These are phyloP conservation scores for Tetrahymena malaccensis DNA, from an alignment of 73 alveolate species.

Conservation along the genomic window DNA sequence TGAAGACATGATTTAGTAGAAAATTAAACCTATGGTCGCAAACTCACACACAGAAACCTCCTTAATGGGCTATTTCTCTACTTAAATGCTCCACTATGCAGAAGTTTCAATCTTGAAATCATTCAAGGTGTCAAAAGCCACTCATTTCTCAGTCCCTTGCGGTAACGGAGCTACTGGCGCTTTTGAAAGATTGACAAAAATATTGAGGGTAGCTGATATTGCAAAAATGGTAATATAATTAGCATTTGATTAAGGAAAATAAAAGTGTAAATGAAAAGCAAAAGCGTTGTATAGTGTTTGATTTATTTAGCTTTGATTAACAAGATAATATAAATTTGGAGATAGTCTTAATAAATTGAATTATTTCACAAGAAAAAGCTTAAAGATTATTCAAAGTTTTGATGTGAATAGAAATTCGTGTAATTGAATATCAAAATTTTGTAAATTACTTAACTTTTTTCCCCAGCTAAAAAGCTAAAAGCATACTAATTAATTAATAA, in stretches of 20 bases:
- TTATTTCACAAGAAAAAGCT: not conserved
- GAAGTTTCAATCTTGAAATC: not conserved
- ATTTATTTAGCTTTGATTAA: not conserved
- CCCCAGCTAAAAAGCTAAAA: not conserved
- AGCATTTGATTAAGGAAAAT: not conserved
- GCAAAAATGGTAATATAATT: not conserved
- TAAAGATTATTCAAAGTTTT: not conserved
- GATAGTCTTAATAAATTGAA: not conserved
- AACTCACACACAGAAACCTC: not conserved
- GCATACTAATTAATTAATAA: not conserved
- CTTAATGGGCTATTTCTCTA: not conserved
- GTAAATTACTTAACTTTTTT: not conserved
- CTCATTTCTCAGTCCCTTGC: not conserved
- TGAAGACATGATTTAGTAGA: not conserved
- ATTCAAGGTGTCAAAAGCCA: not conserved
- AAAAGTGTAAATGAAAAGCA: not conserved
- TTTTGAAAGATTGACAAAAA: not conserved
- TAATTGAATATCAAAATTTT: not conserved
- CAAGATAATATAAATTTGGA: not conserved
- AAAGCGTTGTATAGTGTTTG: not conserved
- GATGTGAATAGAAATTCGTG: not conserved
- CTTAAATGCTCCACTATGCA: not conserved
- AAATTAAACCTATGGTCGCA: not conserved
- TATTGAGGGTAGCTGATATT: not conserved
- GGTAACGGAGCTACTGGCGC: not conserved